A percentile compares a stretch with the other conserved stretches of the same genome.
Evolutionary conservation across 805 yeast genomes (phyloP).

Genomic region (Cyberlindnera bimundalis): DNA sequence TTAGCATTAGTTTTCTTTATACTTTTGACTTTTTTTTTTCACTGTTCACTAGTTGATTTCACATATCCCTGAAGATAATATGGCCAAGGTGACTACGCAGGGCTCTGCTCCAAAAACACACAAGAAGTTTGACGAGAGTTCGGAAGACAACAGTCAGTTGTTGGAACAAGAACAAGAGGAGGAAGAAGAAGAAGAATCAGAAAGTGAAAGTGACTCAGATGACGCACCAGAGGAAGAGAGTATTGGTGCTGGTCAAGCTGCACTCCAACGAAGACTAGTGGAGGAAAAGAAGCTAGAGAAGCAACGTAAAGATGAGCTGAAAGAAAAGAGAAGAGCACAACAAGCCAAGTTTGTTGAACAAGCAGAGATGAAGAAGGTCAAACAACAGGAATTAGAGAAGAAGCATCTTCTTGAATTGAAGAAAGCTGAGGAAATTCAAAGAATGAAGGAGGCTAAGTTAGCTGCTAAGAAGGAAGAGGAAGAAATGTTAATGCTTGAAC

Average conservation of each 20-base stretch:
- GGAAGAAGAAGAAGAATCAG: slow-evolving; percentile 2
- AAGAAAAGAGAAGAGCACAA: slow-evolving; percentile 28
- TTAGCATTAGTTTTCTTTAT: no score
- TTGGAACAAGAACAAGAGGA: slow-evolving; percentile 17
- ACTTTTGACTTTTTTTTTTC: no score
- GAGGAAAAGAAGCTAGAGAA: slow-evolving; percentile 26
- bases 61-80: background rate
- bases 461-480: slow-evolving; percentile 21
- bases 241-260: slow-evolving; percentile 24
- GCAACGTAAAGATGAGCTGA: slow-evolving; percentile 28
- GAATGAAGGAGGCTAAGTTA: slow-evolving; percentile 13
- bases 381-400: slow-evolving; percentile 19
- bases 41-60: background rate
- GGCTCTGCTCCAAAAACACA: slow-evolving; percentile 7
- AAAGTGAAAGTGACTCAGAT: slow-evolving; percentile 29
- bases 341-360: slow-evolving; percentile 24
- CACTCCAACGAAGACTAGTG: slow-evolving; percentile 11
- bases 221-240: slow-evolving; percentile 54
- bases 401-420: slow-evolving; percentile 20
- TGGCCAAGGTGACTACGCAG: slow-evolving; percentile 2
- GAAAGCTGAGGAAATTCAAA: slow-evolving; percentile 19
- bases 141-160: slow-evolving; percentile 12
- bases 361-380: slow-evolving; percentile 23
- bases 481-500: slow-evolving; percentile 15
- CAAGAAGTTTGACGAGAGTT: slow-evolving; percentile 21